Base-by-base conservation (phyloP, 108 stramenopile species). In the Cyclotella kingstonii region DNA sequence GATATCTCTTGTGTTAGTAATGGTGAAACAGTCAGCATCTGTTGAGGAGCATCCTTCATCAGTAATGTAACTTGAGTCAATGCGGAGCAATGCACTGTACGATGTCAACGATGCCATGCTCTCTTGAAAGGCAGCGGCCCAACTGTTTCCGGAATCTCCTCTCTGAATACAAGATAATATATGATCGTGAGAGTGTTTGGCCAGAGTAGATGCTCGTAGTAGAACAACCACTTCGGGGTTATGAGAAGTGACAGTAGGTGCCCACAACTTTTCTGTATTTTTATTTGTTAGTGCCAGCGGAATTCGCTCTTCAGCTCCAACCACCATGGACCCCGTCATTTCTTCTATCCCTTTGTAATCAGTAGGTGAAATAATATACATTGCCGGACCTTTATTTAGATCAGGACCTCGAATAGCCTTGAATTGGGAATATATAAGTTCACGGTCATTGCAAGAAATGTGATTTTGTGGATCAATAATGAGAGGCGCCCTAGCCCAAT, bases 401-500 rank as follows among this genome's bases (percentile, higher is more conserved):
- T 86, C 57, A n/a, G 70, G 43, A 3, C 87, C 92, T 49, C 92
- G 75, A n/a, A 68, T 34, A 17, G 39, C 45, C 38, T 83, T 76
- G 44, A 93, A 93, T 26, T 78, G 76, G 19, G 78, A n/a, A n/a
- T 59, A 47, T 59, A 93, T 87, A 18, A 73, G 59, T 10, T 54
- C 44, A 39, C 55, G 66, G 55, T 86, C 86, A 27, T 80, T 75
- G 11, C 69, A 40, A 21, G 70, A 47, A 33, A 93, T 83, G 43
- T 86, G 83, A 34, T 68, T 63, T 44, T 89, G 84, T n/a, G 92
- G 92, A 70, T 93, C 84, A n/a, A 93, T 79, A 59, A 93, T 82
- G 33, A 93, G 55, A 5, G 91, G 88, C 29, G 84, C 70, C 59
- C 81, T 75, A 17, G 65, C 80, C 92, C 92, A 93, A 45, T 93